phyloP scores from a whole-genome alignment of 768 basidiomycete species.

The Macrolepiota fuliginosa region DNA sequence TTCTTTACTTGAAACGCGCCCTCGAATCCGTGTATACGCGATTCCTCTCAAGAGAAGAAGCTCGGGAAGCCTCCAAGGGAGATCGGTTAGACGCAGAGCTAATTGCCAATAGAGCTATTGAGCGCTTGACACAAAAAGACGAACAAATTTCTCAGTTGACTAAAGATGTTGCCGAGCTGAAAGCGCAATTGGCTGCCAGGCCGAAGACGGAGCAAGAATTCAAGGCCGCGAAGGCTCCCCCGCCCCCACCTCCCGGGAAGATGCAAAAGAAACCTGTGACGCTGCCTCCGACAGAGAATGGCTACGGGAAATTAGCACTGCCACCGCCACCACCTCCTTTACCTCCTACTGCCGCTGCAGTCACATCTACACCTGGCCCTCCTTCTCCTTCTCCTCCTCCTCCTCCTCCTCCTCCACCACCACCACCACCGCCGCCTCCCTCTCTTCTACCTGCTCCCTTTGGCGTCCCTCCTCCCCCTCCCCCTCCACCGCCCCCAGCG shows the following conservation, averaged over 20 bases:
- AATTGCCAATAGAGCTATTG: conserved; percentile 71
- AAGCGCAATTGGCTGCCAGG: conserved; percentile 47
- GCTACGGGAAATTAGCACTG: not conserved
- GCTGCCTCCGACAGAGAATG: not conserved
- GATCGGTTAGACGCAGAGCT: conserved; percentile 61
- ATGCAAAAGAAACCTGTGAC: not conserved
- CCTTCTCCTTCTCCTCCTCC: conserved; percentile 13
- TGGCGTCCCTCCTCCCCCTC: conserved; percentile 23
- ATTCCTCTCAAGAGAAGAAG: conserved; percentile 60
- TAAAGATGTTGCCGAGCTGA: conserved; percentile 47
- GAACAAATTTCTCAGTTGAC: conserved; percentile 55
- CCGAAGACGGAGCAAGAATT: conserved; percentile 69
- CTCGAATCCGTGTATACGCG: conserved; percentile 84
- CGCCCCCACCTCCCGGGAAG: conserved; percentile 49
- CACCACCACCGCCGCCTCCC: conserved; percentile 16
- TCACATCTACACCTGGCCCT: not conserved
- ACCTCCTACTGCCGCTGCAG: conserved; percentile 20
- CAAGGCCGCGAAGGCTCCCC: conserved; percentile 64
- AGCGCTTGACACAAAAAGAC: conserved; percentile 66
- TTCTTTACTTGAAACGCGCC: conserved; percentile 77
- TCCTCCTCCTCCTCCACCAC: conserved; percentile 18
- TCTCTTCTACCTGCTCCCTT: conserved; percentile 33
- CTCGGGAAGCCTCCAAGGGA: conserved; percentile 40
- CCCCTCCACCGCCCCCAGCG: conserved; percentile 35
- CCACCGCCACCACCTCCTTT: conserved; percentile 18